Base-by-base conservation (phyloP, 352 stramenopile species). In the Bremia lactucae region DNA sequence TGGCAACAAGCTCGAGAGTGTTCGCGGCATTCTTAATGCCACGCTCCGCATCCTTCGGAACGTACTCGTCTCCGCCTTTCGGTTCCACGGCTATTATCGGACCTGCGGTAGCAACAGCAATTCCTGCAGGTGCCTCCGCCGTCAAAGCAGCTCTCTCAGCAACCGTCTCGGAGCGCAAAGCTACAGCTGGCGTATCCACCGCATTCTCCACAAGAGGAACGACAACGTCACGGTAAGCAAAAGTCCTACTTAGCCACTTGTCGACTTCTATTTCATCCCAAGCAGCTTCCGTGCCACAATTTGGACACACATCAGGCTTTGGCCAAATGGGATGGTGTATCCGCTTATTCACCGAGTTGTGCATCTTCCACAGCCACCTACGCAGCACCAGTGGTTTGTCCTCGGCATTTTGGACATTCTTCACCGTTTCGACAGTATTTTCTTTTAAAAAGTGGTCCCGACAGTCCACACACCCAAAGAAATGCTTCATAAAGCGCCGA, bases 301-400 rank as follows among this genome's bases (percentile, higher is more conserved):
- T 85, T 14, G 76, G 69, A 49, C 76, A 90, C 16, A 76, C 49
- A 10, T 83, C 58, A 4, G 62, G 70, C 40, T 90, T 90, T 14
- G 78, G 78, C 74, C 74, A 90, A 36, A 77, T 65, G 16, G 72
- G 72, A 44, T 90, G 75, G 31, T 70, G 62, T 21, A 88, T 58
- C 2, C 79, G 72, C 46, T 70, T 83, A 62, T 92, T 92, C 9
- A 89, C 79, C 8, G 63, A 68, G 48, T 92, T 92, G 70, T 92
- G 79, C 58, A 80, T 79, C 43, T 82, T 59, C 79, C 79, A 92
- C 20, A 91, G 62, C 79, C 79, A 92, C 18, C 73, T 62, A 57
- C 79, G 76, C 29, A 90, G 42, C 28, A 62, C 68, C 14, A 70
- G 46, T 2, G 74, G 59, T 35, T 90, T 90, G 52, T 86, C 72